Base-by-base conservation (phyloP, 176 grass and related monocot species). In the Ampelocalamus luodianensis region DNA sequence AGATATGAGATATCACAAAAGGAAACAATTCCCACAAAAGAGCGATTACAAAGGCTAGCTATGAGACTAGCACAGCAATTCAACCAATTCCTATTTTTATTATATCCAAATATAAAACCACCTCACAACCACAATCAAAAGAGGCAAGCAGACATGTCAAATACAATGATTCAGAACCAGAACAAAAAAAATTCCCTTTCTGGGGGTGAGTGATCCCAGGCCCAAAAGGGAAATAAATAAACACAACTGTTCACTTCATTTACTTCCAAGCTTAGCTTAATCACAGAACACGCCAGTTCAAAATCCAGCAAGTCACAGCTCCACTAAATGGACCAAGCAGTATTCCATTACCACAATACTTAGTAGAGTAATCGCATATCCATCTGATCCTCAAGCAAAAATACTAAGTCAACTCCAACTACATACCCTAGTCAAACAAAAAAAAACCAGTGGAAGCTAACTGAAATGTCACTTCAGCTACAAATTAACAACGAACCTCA, bases 351-450 rank as follows among this genome's bases (percentile, higher is more conserved):
- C n/a, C 45, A 34, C 14, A 37, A 3, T 63, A 63, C 12, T 63
- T 14, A 32, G 12, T 37, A 80, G 18, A 80, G 29, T 37, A 67
- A 68, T n/a, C 22, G 11, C 37, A 39, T 23, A 38, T 12, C n/a
- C 23, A 16, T 45, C 15, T 5, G 70, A 26, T 62, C 8, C 20
- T 18, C 15, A 20, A 74, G 15, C 20, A 50, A 40, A 51, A 29
- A 83, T 27, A 60, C 36, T 0, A 4, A 51, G 55, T 90, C 68
- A 83, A 53, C 69, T 54, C 32, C 51, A 68, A 79, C 79, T 83
- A 80, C 50, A 50, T 37, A 38, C 66, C 32, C 40, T 4, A 69
- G 79, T 44, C 79, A 83, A 90, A 42, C 73, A 83, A 6, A 71
- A 71, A n/a, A n/a, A 48, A 78, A 29, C 64, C 34, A 55, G 44